Conservation (phyloP, 139 green algal species). For the Parachlorella kessleri region DNA sequence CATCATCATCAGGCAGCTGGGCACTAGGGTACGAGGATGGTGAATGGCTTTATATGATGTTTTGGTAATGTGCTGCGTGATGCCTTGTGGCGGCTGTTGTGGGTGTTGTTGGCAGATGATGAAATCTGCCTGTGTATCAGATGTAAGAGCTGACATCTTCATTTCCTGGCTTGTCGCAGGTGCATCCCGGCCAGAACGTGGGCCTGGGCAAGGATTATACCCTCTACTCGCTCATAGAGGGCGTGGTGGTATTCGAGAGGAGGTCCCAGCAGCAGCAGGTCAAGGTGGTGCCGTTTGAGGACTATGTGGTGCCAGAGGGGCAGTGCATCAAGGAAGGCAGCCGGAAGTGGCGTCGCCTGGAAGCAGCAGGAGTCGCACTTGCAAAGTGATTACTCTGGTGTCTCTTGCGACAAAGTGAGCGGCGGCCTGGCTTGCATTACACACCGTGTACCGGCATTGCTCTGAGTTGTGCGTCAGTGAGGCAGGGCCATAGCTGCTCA, state of each 20-base stretch:
- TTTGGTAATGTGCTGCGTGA: background rate
- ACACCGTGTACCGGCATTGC: no score
- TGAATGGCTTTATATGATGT: no score
- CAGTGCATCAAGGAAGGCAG: constrained; percentile 48
- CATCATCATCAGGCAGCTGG: constrained; percentile 96
- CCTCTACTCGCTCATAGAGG: constrained; percentile 84
- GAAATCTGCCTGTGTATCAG: no score
- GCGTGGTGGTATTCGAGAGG: constrained; percentile 90
- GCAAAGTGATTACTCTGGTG: no score
- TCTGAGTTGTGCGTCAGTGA: no score
- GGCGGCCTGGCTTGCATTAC: no score
- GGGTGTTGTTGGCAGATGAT: no score
- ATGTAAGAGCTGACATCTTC: no score
- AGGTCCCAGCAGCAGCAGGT: constrained; percentile 38
- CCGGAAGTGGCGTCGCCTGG: constrained; percentile 31
- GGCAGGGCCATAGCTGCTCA: no score
- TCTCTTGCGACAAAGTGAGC: no score
- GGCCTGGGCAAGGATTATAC: constrained; percentile 93
- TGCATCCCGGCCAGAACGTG: constrained; percentile 88
- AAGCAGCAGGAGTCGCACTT: constrained; percentile 16
- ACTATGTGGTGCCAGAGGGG: constrained; percentile 56
- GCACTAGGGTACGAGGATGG: constrained; percentile 70
- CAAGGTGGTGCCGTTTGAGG: constrained; percentile 43
- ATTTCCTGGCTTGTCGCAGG: constrained; percentile 51
- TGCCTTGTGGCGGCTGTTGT: no score